phyloP scores from a whole-genome alignment of 495 filamentous ascomycete genomes.

The Immersiella caudata region DNA sequence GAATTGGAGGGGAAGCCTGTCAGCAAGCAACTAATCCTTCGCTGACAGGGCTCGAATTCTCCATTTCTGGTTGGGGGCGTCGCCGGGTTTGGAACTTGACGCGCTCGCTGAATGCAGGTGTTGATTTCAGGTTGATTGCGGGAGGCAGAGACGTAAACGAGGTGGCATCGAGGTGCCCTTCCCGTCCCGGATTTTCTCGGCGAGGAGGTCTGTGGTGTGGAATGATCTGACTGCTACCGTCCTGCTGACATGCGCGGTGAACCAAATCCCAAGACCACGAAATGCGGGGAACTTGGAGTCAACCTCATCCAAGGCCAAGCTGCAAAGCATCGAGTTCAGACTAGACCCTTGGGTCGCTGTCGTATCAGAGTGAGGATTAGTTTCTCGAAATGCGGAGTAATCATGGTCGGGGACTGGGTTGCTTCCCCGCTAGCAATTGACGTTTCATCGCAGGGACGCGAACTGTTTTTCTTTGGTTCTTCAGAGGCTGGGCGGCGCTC shows the following conservation, averaged over 20 bases:
- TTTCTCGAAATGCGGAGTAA: background rate
- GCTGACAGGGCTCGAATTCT: background rate
- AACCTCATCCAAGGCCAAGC: background rate
- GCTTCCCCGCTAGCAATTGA: background rate
- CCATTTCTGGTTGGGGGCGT: background rate
- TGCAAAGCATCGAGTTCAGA: background rate
- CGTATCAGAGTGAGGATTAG: background rate
- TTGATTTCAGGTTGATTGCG: background rate
- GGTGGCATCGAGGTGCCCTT: background rate
- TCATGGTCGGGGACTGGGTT: background rate
- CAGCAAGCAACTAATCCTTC: background rate
- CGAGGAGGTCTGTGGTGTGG: background rate
- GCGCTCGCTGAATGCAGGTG: background rate
- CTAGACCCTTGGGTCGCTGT: background rate
- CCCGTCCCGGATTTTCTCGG: background rate
- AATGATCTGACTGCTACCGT: background rate
- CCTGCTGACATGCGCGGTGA: background rate
- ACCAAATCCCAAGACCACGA: constrained; percentile 1
- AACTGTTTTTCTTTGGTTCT: background rate
- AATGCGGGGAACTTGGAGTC: background rate
- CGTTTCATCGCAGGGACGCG: background rate
- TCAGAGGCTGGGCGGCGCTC: background rate
- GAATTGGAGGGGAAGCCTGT: background rate
- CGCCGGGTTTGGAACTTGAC: background rate
- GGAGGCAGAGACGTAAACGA: background rate